phyloP scores from a whole-genome alignment of 176 grass and related monocot species.

The Eleusine coracana region DNA sequence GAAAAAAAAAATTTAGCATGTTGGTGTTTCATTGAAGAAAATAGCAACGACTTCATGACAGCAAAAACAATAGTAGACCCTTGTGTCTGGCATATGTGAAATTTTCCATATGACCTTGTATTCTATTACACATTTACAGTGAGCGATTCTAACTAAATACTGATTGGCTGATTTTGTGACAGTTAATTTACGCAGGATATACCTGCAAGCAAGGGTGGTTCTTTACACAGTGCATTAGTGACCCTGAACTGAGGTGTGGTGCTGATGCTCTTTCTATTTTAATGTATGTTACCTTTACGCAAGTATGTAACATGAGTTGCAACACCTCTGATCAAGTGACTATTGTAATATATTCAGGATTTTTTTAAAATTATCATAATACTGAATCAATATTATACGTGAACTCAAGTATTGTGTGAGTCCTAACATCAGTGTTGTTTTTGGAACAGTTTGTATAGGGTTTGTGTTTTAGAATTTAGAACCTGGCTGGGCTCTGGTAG shows the following conservation, averaged over 20 bases:
- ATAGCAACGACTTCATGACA: not conserved
- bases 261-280: constrained; percentile 20
- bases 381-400: not conserved
- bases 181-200: constrained; percentile 99
- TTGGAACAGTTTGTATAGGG: not conserved
- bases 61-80: not conserved
- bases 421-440: not conserved
- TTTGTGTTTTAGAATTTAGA: not conserved
- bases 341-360: constrained; percentile 3
- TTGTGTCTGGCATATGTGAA: constrained; percentile 14
- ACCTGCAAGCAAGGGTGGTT: constrained; percentile 99
- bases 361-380: not conserved
- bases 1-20: not conserved
- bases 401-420: not conserved
- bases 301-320: constrained; percentile 2
- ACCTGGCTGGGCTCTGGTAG: not conserved
- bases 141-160: constrained; percentile 42
- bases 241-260: constrained; percentile 73
- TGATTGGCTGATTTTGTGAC: constrained; percentile 73
- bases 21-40: not conserved
- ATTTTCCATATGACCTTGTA: constrained; percentile 7
- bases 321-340: not conserved
- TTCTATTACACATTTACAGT: constrained; percentile 9
- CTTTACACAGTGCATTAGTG: constrained; percentile 92
- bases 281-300: not conserved